phyloP scores from a whole-genome alignment of 2,329 filamentous ascomycete genomes.

The Xylaria sp. region DNA sequence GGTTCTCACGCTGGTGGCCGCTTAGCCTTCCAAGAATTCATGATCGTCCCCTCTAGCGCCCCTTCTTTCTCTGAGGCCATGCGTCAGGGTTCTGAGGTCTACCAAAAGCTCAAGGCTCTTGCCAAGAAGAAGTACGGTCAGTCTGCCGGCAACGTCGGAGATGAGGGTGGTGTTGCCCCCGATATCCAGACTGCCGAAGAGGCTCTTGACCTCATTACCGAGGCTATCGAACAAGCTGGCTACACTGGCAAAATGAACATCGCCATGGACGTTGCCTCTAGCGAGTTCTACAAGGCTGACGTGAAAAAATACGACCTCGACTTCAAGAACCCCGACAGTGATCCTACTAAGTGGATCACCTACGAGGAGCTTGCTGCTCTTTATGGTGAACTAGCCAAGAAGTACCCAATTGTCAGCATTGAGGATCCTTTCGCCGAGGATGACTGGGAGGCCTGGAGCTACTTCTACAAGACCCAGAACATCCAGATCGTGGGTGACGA shows the following conservation, averaged over 20 bases:
- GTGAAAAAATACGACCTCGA: conserved; percentile 99
- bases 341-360: conserved; percentile 96
- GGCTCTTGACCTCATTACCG: conserved; percentile 94
- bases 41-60: conserved; percentile 89
- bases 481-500: conserved; percentile 99
- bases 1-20: conserved; percentile 97
- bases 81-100: conserved; percentile 96
- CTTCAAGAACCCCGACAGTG: conserved; percentile 99
- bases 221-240: conserved; percentile 92
- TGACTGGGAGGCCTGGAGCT: conserved; percentile 99
- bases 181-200: conserved; percentile 98
- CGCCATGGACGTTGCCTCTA: conserved; percentile 98
- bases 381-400: conserved; percentile 87
- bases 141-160: conserved; percentile 98
- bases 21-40: conserved; percentile 95
- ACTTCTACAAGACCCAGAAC: conserved; percentile 99
- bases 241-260: conserved; percentile 98
- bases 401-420: conserved; percentile 98
- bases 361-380: conserved; percentile 96
- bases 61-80: conserved; percentile 95
- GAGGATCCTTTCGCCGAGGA: conserved; percentile 99
- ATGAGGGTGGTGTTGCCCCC: conserved; percentile 99
- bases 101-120: conserved; percentile 95
- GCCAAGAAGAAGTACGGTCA: conserved; percentile 99
- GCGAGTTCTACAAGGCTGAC: conserved; percentile 98